phyloP scores from a whole-genome alignment of 768 basidiomycete genomes.

The Tylopilus vinaceipallidus region DNA sequence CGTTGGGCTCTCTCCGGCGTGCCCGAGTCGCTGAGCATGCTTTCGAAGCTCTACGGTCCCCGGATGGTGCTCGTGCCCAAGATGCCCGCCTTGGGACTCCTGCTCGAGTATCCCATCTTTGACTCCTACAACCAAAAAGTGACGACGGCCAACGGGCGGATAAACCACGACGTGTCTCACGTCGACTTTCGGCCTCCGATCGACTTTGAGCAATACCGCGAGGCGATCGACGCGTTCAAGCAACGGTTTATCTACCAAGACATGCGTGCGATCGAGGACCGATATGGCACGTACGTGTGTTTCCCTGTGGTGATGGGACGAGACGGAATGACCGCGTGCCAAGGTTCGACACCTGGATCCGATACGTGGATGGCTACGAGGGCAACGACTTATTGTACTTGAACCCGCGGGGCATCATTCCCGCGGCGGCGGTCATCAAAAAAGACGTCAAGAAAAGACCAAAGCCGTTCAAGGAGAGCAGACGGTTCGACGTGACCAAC shows the following conservation, averaged over 20 bases:
- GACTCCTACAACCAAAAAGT: slow-evolving; percentile 71
- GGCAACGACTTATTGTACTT: slow-evolving; percentile 79
- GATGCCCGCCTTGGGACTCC: slow-evolving; percentile 90
- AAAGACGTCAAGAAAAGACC: slow-evolving; percentile 50
- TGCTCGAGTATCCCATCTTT: slow-evolving; percentile 86
- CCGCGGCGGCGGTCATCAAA: slow-evolving; percentile 63
- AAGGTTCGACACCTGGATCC: slow-evolving; percentile 88
- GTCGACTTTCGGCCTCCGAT: slow-evolving; percentile 69
- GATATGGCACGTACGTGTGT: slow-evolving; percentile 64
- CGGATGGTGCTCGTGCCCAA: slow-evolving; percentile 84
- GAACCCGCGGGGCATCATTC: slow-evolving; percentile 76
- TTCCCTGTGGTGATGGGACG: no score
- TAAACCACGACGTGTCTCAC: slow-evolving; percentile 49
- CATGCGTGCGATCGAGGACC: slow-evolving; percentile 84
- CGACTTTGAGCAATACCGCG: slow-evolving; percentile 65
- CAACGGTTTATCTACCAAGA: slow-evolving; percentile 79
- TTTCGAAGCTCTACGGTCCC: slow-evolving; percentile 68
- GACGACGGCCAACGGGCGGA: slow-evolving; percentile 35
- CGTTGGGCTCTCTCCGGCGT: background rate
- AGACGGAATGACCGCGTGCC: no score
- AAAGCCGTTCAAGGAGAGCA: slow-evolving; percentile 68
- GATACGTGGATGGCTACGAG: slow-evolving; percentile 67
- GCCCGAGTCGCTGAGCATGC: background rate
- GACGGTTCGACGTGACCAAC: slow-evolving; percentile 61
- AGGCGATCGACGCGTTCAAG: slow-evolving; percentile 80